Evolutionary conservation across 2,329 filamentous ascomycete species (phyloP).

Genomic region (Hyphodiscus sp.): DNA sequence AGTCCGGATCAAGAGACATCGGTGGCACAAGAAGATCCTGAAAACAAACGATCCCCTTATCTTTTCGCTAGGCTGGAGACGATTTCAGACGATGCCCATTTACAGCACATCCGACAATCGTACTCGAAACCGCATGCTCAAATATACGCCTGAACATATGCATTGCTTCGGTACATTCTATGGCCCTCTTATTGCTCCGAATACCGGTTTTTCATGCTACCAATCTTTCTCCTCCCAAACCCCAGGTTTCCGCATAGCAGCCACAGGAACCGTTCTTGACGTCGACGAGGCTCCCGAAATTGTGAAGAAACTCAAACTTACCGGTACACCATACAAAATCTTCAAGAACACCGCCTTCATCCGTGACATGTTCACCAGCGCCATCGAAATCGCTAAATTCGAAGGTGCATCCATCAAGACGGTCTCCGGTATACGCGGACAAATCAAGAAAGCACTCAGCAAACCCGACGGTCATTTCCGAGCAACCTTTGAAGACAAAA

Average conservation of each 20-base stretch:
- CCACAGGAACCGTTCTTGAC: slow-evolving; percentile 85
- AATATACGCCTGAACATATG: slow-evolving; percentile 99
- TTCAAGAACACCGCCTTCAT: slow-evolving; percentile 99
- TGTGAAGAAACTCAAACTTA: slow-evolving; percentile 98
- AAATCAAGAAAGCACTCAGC: slow-evolving; percentile 91
- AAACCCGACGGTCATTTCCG: slow-evolving; percentile 95
- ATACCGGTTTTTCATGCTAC: slow-evolving; percentile 91
- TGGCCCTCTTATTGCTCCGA: slow-evolving; percentile 88
- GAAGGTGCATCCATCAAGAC: slow-evolving; percentile 95
- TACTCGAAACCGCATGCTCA: slow-evolving; percentile 93
- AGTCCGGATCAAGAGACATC: slow-evolving; percentile 90
- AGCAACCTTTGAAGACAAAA: slow-evolving; percentile 97
- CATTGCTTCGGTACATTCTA: slow-evolving; percentile 97
- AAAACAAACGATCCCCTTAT: slow-evolving; percentile 98
- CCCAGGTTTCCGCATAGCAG: slow-evolving; percentile 88
- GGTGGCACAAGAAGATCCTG: slow-evolving; percentile 98
- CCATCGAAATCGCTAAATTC: slow-evolving; percentile 95
- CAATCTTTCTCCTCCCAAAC: slow-evolving; percentile 80
- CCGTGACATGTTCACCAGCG: slow-evolving; percentile 93
- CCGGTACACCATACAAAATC: slow-evolving; percentile 89
- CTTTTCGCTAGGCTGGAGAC: slow-evolving; percentile 91
- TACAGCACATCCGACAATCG: slow-evolving; percentile 95
- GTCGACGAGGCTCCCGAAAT: slow-evolving; percentile 96
- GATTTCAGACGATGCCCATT: slow-evolving; percentile 87
- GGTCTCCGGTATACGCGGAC: slow-evolving; percentile 88